Conservation (phyloP, 140 eudicot species). For the Senecio squalidus region DNA sequence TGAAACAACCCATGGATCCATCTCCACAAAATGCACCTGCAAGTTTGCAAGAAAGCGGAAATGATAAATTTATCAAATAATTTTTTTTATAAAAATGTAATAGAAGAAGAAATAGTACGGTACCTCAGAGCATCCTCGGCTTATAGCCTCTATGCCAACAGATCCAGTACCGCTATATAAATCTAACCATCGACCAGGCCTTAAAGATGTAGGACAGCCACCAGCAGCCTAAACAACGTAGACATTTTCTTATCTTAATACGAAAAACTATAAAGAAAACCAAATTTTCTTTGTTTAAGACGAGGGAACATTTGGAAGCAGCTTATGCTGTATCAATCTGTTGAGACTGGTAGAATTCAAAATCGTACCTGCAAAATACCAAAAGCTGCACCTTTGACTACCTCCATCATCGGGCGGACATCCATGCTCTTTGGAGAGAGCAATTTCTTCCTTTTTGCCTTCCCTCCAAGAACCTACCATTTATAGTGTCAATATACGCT, state of each 20-base stretch:
- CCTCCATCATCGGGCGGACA: constrained; percentile 96
- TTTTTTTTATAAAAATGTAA: neutral
- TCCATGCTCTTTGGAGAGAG: constrained; percentile 84
- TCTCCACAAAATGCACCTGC: constrained; percentile 87
- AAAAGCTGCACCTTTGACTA: constrained; percentile 90
- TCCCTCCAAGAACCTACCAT: constrained; percentile 71
- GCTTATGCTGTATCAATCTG: neutral
- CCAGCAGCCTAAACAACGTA: constrained; percentile 61
- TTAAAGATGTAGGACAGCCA: constrained; percentile 82
- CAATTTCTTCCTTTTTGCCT: constrained; percentile 73
- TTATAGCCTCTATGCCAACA: constrained; percentile 94
- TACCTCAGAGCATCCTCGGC: constrained; percentile 89
- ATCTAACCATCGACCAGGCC: constrained; percentile 92
- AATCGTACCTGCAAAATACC: constrained; percentile 69
- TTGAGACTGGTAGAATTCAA: constrained; percentile 1
- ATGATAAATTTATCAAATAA: neutral
- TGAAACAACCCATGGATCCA: constrained; percentile 93
- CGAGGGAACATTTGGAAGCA: neutral
- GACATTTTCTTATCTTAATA: constrained; percentile 6
- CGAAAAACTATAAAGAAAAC: neutral
- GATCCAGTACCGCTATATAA: constrained; percentile 86
- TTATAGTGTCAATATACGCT: constrained; percentile 16
- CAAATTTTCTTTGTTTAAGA: neutral
- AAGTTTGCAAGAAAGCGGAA: constrained; percentile 12
- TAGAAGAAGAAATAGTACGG: constrained; percentile 20